Base-by-base conservation (phyloP, 371 early-diverging fungal species). In the Lichtheimia hyalospora region DNA sequence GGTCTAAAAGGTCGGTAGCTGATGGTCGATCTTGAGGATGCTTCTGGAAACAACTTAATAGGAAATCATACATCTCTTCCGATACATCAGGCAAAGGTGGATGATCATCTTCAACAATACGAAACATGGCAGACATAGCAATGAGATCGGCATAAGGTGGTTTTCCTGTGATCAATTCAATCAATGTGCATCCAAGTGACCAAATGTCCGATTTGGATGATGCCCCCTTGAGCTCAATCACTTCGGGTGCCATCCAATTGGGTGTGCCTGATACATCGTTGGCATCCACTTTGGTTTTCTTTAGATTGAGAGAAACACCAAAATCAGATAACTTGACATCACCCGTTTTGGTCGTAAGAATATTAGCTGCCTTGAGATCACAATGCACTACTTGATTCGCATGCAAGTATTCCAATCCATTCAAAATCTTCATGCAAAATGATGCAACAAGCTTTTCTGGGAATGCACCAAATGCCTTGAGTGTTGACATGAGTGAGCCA, bases 211-310 rank as follows among this genome's bases (percentile, higher is more conserved):
- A 91, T 24, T 89, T 87, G 7, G 87, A 84, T 3, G 89, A 84
- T 0, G 92, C 85, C 4, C 94, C 93, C 44, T 89, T 83, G 15
- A 94, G 76, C 61, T 91, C 84, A 62, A 95, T 95, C 1, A 96
- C 90, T 73, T 97, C 98, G 2, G 97, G 98, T 6, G 98, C 96
- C 97, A 97, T 96, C 98, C 98, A 97, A 68, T 94, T 94, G 2
- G 97, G 97, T 15, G 94, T 92, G 14, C 98, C 98, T n/a, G 92
- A 91, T 0, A 91, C 84, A 8, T 84, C 65, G 53, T 86, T 87
- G 27, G 83, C 61, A 54, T 89, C 88, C 8, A 84, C 87, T 55
- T 76, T 84, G 21, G 81, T 69, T 71, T 90, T 73, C 67, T 91
- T 82, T 25, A 90, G 73, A 44, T 92, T 92, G 16, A 94, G 77